Percentiles rank a stretch among this genome's conserved stretches.
Conservation (phyloP, 73 alveolate genomes). For the Paramecium sexaurelia region DNA sequence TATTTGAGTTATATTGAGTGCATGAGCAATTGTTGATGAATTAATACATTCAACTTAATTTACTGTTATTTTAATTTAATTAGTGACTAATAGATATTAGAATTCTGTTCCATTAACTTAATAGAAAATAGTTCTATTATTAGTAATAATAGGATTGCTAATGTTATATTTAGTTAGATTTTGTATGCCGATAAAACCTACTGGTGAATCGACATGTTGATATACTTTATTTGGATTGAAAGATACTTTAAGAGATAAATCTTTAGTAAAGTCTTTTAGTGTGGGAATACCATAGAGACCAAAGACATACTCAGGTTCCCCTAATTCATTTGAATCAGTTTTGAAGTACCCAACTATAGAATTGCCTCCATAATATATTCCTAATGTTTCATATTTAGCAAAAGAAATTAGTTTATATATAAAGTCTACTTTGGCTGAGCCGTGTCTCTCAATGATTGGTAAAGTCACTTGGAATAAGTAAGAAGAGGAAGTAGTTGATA, state of each 20-base stretch:
- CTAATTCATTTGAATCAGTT: not conserved
- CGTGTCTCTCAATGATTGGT: not conserved
- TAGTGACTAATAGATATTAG: not conserved
- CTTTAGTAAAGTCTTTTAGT: not conserved
- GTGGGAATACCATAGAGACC: slow-evolving; percentile 1
- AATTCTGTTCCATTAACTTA: not conserved
- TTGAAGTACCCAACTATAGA: not conserved
- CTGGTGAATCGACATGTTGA: not conserved
- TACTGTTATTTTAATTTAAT: not conserved
- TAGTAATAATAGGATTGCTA: not conserved
- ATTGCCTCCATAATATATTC: not conserved
- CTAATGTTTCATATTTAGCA: not conserved
- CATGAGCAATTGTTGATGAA: not conserved
- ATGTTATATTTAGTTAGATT: not conserved
- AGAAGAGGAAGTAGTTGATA: not conserved
- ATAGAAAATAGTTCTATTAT: not conserved
- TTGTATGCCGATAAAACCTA: not conserved
- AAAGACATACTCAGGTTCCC: not conserved
- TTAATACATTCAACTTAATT: not conserved
- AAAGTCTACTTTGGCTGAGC: not conserved
- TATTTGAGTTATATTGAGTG: not conserved
- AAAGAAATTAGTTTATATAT: not conserved
- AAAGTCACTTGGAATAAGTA: not conserved
- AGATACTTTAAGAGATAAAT: not conserved
- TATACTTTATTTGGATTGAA: not conserved